These are phyloP conservation scores for Vitrella brassicaformis DNA, from an alignment of 73 alveolate genomes.

Conservation along the genomic window DNA sequence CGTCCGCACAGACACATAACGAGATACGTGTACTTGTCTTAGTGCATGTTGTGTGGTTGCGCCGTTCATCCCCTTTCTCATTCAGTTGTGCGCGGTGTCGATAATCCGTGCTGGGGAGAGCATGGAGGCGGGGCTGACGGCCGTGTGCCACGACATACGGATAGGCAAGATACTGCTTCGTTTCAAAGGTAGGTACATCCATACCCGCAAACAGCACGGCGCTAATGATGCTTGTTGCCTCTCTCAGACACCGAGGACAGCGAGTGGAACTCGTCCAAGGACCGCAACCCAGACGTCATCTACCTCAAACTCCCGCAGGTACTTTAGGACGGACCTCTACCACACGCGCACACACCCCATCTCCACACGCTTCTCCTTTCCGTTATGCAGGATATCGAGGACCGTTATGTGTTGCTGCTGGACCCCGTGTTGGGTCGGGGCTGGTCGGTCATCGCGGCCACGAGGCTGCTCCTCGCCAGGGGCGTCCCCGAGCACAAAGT, in stretches of 20 bases:
- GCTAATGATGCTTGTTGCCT: no score
- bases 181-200: not conserved
- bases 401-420: constrained; percentile 33
- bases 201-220: no score
- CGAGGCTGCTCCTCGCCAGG: constrained; percentile 36
- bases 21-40: no score
- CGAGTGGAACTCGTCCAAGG: not conserved
- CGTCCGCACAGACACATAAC: no score
- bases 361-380: no score
- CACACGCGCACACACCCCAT: no score
- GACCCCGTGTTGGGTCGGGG: constrained; percentile 70
- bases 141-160: not conserved
- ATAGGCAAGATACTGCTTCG: not conserved
- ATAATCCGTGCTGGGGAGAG: constrained; percentile 58
- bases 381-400: constrained; percentile 22
- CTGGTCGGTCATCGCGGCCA: constrained; percentile 26
- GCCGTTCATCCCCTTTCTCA: not conserved
- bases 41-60: not conserved
- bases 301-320: constrained; percentile 54
- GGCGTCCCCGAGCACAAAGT: constrained; percentile 14
- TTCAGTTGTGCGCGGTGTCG: constrained; percentile 37
- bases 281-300: constrained; percentile 11
- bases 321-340: no score
- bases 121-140: constrained; percentile 13
- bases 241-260: no score